These are phyloP conservation scores for Tremella mesenterica DNA, from an alignment of 768 basidiomycete species.

Conservation along the genomic window DNA sequence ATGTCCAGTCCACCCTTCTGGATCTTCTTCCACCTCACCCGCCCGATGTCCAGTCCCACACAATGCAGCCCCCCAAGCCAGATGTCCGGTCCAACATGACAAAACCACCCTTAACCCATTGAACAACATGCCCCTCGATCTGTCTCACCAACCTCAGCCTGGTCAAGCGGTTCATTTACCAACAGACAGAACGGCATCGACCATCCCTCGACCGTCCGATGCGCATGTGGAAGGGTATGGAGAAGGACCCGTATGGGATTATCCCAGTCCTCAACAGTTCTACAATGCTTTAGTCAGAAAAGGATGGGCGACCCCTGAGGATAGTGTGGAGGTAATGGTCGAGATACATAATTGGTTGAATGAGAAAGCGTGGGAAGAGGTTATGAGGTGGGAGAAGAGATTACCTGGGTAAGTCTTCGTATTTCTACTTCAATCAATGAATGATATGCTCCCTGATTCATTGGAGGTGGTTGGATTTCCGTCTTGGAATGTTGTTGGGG, in stretches of 20 bases:
- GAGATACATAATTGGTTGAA: constrained; percentile 97
- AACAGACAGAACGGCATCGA: constrained; percentile 64
- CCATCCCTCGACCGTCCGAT: constrained; percentile 62
- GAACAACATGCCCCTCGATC: constrained; percentile 73
- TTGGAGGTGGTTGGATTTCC: too few species aligned
- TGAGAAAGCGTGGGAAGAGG: constrained; percentile 92
- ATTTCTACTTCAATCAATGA: not conserved
- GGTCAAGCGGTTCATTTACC: constrained; percentile 58
- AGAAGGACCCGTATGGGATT: constrained; percentile 60
- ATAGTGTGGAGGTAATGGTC: constrained; percentile 86
- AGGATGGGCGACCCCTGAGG: constrained; percentile 94
- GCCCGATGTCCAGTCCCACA: constrained; percentile 2
- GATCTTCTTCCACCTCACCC: constrained; percentile 3
- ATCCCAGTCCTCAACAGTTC: constrained; percentile 94
- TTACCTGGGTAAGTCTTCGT: constrained; percentile 51
- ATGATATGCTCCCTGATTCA: not conserved
- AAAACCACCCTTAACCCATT: constrained; percentile 52
- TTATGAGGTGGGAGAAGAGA: constrained; percentile 81
- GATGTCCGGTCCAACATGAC: constrained; percentile 47
- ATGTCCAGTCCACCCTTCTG: constrained; percentile 29
- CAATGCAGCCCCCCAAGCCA: constrained; percentile 23
- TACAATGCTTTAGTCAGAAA: constrained; percentile 94
- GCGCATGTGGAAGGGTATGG: constrained; percentile 24
- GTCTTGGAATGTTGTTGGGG: too few species aligned
- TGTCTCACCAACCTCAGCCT: constrained; percentile 56